Base-by-base conservation (phyloP, 2,329 filamentous ascomycete species). In the Phoma sp. region DNA sequence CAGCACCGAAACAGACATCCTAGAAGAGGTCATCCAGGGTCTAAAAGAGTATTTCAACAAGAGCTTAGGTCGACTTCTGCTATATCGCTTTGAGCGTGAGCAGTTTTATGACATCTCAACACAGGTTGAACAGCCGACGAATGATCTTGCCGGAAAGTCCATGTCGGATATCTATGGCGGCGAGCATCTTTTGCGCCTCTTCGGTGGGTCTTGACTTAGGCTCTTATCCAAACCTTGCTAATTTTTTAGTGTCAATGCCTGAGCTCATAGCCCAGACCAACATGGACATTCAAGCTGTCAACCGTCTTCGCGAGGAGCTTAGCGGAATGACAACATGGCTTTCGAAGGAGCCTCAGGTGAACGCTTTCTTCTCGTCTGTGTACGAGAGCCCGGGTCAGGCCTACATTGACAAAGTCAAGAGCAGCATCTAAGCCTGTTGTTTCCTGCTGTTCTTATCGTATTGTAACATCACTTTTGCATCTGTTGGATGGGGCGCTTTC, bases 211-310 rank as follows among this genome's bases (percentile, higher is more conserved):
- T 18, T 18, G 4, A 18, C 37, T 5, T 18, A n/a, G 17, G 7
- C n/a, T 17, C 12, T 14, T 17, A 7, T 52, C 14, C 10, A n/a
- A n/a, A n/a, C n/a, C n/a, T n/a, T n/a, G 11, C 64, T 42, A 20
- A 43, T 14, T 0, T 15, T 17, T 20, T 10, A 96, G 93, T 96
- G 3, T 89, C 90, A 1, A 87, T 98, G 65, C 93, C 95, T 0
- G 95, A 99, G 72, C 86, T 98, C 33, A 87, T 98, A 58, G 93
- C 93, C 4, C 95, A 99, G 74, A 99, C 95, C 46, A 98, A 98
- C 77, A 96, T 99, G 92, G 95, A 98, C 69, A 83, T 89, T 47
- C 92, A 96, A 73, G 93, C 92, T 2, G 91, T 96, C 34, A 90
- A 88, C 58, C 89, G 92, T 39, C 85, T 98, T 21, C 88, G 92